phyloP scores from a whole-genome alignment of 2,329 filamentous ascomycete species.

The Phyllosticta ampelicida region DNA sequence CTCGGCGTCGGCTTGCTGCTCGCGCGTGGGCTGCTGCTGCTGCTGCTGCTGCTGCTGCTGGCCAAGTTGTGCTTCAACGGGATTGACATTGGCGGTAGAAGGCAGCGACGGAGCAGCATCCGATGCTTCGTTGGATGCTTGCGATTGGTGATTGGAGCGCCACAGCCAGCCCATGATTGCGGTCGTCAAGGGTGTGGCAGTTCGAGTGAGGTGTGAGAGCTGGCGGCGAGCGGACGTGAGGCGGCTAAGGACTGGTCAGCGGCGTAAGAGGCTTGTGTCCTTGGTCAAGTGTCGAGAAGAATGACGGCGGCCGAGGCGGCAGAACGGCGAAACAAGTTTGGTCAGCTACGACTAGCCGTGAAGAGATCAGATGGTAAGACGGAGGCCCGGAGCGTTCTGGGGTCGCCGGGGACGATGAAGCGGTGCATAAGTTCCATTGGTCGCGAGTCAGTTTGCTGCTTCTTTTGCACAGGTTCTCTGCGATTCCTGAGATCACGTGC shows the following conservation, averaged over 20 bases:
- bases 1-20: slow-evolving; percentile 44
- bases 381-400: background rate
- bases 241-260: background rate
- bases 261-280: background rate
- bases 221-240: background rate
- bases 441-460: background rate
- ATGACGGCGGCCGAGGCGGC: background rate
- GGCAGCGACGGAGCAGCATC: slow-evolving; percentile 12
- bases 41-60: slow-evolving; percentile 17
- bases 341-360: background rate
- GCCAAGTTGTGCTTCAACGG: slow-evolving; percentile 14
- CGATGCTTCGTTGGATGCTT: slow-evolving; percentile 6
- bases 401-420: background rate
- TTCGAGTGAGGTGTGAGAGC: background rate
- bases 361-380: background rate
- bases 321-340: background rate
- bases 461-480: background rate
- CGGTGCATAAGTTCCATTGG: slow-evolving; percentile 1
- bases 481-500: background rate
- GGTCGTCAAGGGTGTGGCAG: background rate
- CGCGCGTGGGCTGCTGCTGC: slow-evolving; percentile 23
- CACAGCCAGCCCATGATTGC: slow-evolving; percentile 38
- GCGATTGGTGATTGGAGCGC: slow-evolving; percentile 22
- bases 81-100: slow-evolving; percentile 13
- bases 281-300: background rate